Base-by-base conservation (phyloP, 169 alveolate species). In the Theileria sp. region DNA sequence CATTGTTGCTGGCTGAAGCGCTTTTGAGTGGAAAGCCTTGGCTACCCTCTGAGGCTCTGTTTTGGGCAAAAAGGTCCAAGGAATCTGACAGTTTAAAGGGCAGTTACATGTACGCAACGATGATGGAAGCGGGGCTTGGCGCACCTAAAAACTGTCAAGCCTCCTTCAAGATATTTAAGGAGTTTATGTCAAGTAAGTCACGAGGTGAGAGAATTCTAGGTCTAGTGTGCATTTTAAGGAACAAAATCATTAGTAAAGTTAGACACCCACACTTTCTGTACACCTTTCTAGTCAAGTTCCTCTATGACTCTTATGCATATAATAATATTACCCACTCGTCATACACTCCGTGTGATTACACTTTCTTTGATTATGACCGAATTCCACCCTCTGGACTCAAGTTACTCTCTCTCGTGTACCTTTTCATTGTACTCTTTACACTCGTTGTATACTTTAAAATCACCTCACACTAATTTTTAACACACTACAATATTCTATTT, bases 101-200 rank as follows among this genome's bases (percentile, higher is more conserved):
- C 1, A 60, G 65, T 3, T 85, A 85, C 85, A 65, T 85, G 61
- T 79, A 77, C 60, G 91, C 91, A 1, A 79, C 76, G 64, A 78
- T 85, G 87, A 78, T 85, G 38, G 91, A 85, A 36, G 87, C 86
- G 19, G 91, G 91, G 12, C 25, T 61, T 19, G 91, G 91, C 15
- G 80, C 81, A 4, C 49, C 77, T n/a, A 81, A 79, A 62, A 79
- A 85, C 60, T 85, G 91, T 44, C 60, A 65, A 19, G 79, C 75
- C 3, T 49, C 91, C 2, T 78, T 71, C 78, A 61, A 32, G 60
- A 72, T 66, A 61, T 85, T 75, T 51, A 56, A 56, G 50, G 54
- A 79, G 23, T 61, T 85, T 66, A 15, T 62, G 51, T 66, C 79
- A 15, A 76, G 87, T 9, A 34, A 44, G 71, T 73, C 75, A 23